These are phyloP conservation scores for Gnaphalium uliginosum DNA, from an alignment of 129 eudicot genomes.

Conservation along the genomic window DNA sequence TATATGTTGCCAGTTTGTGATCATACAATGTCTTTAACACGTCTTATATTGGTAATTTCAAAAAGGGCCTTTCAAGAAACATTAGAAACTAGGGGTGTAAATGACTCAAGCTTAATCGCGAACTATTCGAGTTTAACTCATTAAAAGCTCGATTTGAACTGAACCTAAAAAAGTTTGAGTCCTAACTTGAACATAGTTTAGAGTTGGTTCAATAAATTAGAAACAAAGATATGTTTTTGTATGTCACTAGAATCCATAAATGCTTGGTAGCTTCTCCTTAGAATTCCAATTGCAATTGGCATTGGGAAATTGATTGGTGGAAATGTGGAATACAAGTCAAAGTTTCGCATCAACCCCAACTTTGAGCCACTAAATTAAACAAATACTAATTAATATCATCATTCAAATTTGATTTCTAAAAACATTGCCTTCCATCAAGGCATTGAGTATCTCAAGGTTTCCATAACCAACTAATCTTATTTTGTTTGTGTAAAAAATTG, in stretches of 20 bases:
- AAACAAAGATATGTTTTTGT: slow-evolving; percentile 5
- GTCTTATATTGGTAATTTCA: slow-evolving; percentile 7
- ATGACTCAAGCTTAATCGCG: too few species aligned
- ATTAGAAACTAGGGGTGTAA: too few species aligned
- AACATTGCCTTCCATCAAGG: slow-evolving; percentile 19
- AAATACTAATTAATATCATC: neutral
- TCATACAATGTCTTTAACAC: neutral
- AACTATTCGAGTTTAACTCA: too few species aligned
- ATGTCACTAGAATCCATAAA: slow-evolving; percentile 21
- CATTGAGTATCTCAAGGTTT: slow-evolving; percentile 15
- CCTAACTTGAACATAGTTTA: too few species aligned
- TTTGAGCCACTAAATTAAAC: slow-evolving; percentile 47
- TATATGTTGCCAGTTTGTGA: too few species aligned
- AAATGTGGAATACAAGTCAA: slow-evolving; percentile 39
- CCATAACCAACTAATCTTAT: slow-evolving; percentile 10
- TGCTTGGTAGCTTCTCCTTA: slow-evolving; percentile 34
- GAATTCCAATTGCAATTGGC: slow-evolving; percentile 27
- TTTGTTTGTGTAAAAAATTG: neutral
- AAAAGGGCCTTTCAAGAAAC: too few species aligned
- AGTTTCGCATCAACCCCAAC: slow-evolving; percentile 44
- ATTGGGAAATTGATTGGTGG: slow-evolving; percentile 25
- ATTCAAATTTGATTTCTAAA: slow-evolving; percentile 17
- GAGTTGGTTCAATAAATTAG: too few species aligned
- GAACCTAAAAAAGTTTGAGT: too few species aligned
- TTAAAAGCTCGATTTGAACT: too few species aligned